Base-by-base conservation (phyloP, 176 grass and related monocot genomes). In the Oryza glaberrima region DNA sequence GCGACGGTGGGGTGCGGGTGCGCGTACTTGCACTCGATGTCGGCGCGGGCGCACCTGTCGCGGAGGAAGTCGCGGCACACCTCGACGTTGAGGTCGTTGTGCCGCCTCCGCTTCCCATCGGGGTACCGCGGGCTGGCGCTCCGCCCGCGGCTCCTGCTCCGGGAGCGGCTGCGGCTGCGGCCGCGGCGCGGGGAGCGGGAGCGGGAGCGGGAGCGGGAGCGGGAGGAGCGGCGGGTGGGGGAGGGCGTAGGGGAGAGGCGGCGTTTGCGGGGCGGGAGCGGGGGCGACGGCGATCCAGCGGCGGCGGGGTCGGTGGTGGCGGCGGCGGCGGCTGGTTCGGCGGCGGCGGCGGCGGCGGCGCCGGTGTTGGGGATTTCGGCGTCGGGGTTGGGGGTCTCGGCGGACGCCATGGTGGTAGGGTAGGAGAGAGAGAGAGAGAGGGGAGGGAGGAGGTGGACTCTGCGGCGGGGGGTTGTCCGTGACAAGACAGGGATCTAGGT, bases 11-110 rank as follows among this genome's bases (percentile, higher is more conserved):
- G 77, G 69, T 91, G 93, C 58, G 93, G 93, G 86, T 92, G 90
- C 40, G 93, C 93, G 58, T 88, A 90, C 83, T 70, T 92, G 88
- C 90, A 95, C 64, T 95, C 86, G 65, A 88, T 65, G 73, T 86
- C 81, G 80, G 90, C 15, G 77, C 87, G 93, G 19, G 69, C 45
- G 82, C 90, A 95, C 68, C 78, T 72, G 9, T 86, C 73, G 77
- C 82, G 88, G 36, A 92, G 73, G 88, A 86, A 92, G 70, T 90
- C 90, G 67, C 80, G 89, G 82, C 93, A 95, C 49, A 64, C 82
- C 56, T 87, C 80, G 14, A 95, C 82, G 7, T 38, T 86, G 17
- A 87, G 88, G 76, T 82, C 84, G 71, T 88, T 87, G 13, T 89
- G 84, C 52, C 73, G 88, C 76, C 70, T 86, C 34, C 89, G 88